Base-by-base conservation (phyloP, 1,139 yeast species). In the Pichia sp. region DNA sequence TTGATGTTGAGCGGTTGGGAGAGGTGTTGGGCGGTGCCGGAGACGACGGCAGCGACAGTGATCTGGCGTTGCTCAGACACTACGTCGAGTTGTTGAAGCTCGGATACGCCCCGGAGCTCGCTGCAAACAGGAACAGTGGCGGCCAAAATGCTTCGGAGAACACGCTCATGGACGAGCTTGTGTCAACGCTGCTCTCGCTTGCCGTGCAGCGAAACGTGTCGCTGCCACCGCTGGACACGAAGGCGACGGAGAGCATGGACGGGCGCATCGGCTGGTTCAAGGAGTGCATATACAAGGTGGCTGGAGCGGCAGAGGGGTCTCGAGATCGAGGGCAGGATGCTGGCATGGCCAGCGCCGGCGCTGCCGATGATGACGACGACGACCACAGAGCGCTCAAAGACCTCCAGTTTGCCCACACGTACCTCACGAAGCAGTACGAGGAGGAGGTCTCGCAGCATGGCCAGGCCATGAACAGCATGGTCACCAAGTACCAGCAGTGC, bases 331-430 rank as follows among this genome's bases (percentile, higher is more conserved):
- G 23, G 23, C 23, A 19, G 23, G 23, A 19, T 3, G 23, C 23
- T 3, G 23, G 23, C 23, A 2, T 19, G 3, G 23, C 23, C 23
- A 19, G 23, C 23, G 23, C 23, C 23, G 23, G 23, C 23, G 46
- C 32, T 32, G 44, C n/a, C 1, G 43, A 40, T 2, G 34, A 23
- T 31, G 38, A n/a, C 10, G 6, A 34, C 13, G 51, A 41, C 8
- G 44, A 15, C 6, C 6, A n/a, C n/a, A 11, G 46, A 0, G 86
- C 87, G 1, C 69, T 84, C 51, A 76, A 74, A 55, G 89, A 84
- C 63, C 72, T 84, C 55, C 79, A 83, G 57, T 83, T 83, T 66
- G 81, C 87, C 2, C 87, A 83, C 65, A 80, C 79, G 59, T 84
- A 82, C 64, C 72, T 84, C 52, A 72, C 82, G 6, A 80, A 80